These are phyloP conservation scores for Phyllosticta citrichinensis DNA, from an alignment of 2,329 filamentous ascomycete genomes.

Conservation along the genomic window DNA sequence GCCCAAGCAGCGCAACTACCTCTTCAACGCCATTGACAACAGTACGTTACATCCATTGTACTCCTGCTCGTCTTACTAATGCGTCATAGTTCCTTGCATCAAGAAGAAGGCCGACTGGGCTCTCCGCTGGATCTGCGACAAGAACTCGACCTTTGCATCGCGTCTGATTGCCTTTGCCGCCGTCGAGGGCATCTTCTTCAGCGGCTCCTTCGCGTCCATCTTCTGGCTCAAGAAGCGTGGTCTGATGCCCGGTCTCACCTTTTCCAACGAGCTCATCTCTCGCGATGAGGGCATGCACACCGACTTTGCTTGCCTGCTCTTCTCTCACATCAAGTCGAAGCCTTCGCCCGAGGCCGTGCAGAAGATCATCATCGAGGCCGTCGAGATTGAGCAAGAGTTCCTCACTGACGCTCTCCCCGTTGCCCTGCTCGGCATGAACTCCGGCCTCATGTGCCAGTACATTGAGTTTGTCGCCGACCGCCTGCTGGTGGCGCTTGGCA, in stretches of 20 bases:
- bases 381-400: constrained; percentile 95
- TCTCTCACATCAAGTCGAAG: constrained; percentile 93
- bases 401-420: constrained; percentile 89
- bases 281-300: constrained; percentile 99
- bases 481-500: constrained; percentile 83
- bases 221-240: constrained; percentile 99
- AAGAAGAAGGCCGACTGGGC: constrained; percentile 99
- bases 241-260: constrained; percentile 95
- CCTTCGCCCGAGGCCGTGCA: constrained; percentile 72
- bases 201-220: constrained; percentile 94
- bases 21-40: constrained; percentile 98
- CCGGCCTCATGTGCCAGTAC: constrained; percentile 97
- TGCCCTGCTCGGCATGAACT: constrained; percentile 93
- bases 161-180: constrained; percentile 94
- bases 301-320: constrained; percentile 94
- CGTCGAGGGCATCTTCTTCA: constrained; percentile 99
- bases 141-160: constrained; percentile 87
- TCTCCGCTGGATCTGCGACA: constrained; percentile 86
- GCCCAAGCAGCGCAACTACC: constrained; percentile 80
- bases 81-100: constrained; percentile 71
- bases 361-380: constrained; percentile 88
- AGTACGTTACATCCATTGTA: constrained; percentile 46
- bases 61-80: constrained; percentile 19
- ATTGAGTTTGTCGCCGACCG: constrained; percentile 99
- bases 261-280: constrained; percentile 99